Conservation (phyloP, 768 basidiomycete species). For the Tulasnella sp. region DNA sequence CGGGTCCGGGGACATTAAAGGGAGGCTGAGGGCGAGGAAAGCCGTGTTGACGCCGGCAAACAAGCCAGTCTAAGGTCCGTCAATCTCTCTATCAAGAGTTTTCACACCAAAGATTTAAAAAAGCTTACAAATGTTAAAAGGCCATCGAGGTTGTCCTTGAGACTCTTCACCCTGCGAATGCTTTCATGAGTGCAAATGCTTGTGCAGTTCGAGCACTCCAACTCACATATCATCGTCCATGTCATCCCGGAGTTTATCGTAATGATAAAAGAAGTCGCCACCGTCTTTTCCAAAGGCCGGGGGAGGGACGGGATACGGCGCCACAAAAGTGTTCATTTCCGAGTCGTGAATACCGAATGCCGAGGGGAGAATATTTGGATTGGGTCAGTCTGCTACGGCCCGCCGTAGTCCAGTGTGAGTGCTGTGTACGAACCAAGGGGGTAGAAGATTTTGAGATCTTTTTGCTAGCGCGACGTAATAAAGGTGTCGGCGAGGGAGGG, state of each 20-base stretch:
- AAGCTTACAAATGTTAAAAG: background rate
- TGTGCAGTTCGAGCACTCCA: background rate
- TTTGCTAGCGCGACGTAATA: background rate
- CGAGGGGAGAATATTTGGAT: background rate
- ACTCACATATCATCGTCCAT: background rate
- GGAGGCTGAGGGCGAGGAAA: constrained; percentile 1
- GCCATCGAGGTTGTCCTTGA: background rate
- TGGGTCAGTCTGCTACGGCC: background rate
- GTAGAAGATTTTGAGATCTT: background rate
- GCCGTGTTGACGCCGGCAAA: constrained; percentile 9
- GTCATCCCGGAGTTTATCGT: background rate
- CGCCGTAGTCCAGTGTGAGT: background rate
- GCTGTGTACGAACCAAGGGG: background rate
- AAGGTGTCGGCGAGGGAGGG: background rate
- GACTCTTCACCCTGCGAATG: background rate
- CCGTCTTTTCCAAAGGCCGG: background rate
- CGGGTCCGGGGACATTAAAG: background rate
- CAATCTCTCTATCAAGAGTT: background rate
- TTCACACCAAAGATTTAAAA: background rate
- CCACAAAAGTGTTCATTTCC: background rate
- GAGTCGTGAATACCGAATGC: background rate
- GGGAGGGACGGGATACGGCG: background rate
- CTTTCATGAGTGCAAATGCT: background rate
- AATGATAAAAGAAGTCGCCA: background rate
- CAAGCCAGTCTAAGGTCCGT: background rate